These are phyloP conservation scores for Cubamyces sp. DNA, from an alignment of 768 basidiomycete species.

Conservation along the genomic window DNA sequence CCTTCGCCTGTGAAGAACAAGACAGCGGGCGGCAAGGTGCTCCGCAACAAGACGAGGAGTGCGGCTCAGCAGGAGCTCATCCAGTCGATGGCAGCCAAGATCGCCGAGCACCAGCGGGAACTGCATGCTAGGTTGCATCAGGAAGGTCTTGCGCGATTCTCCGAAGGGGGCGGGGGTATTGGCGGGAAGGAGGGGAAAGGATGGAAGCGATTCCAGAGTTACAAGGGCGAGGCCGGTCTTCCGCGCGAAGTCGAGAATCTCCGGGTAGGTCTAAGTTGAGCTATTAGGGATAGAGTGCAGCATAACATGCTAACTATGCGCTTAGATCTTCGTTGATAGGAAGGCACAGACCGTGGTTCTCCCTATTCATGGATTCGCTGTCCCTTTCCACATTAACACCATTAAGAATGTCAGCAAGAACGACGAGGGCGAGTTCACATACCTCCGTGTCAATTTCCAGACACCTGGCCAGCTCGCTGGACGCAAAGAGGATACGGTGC, in stretches of 20 bases:
- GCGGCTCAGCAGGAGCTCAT: constrained; percentile 86
- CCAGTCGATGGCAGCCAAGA: constrained; percentile 73
- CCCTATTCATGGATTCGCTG: constrained; percentile 93
- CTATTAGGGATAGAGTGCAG: neutral
- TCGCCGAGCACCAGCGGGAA: constrained; percentile 87
- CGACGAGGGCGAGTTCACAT: constrained; percentile 94
- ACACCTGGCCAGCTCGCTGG: constrained; percentile 97
- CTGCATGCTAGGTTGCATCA: constrained; percentile 76
- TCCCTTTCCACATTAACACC: constrained; percentile 97
- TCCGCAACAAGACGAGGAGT: constrained; percentile 89
- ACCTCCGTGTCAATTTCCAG: constrained; percentile 96
- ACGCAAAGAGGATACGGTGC: constrained; percentile 98
- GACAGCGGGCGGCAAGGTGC: constrained; percentile 80
- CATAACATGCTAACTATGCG: constrained; percentile 5
- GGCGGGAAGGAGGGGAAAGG: constrained; percentile 87
- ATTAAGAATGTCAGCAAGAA: constrained; percentile 98
- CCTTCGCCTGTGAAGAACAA: constrained; percentile 66
- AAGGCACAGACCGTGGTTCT: constrained; percentile 88
- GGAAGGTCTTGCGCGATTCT: constrained; percentile 82
- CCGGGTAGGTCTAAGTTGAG: constrained; percentile 55
- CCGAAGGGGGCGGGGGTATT: constrained; percentile 75
- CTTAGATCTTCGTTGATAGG: constrained; percentile 88
- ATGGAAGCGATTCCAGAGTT: constrained; percentile 96
- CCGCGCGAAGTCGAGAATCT: constrained; percentile 82
- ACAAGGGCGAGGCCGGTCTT: constrained; percentile 90